phyloP scores from a whole-genome alignment of 1,284 basidiomycete species.

The Leccinum pachyderme region DNA sequence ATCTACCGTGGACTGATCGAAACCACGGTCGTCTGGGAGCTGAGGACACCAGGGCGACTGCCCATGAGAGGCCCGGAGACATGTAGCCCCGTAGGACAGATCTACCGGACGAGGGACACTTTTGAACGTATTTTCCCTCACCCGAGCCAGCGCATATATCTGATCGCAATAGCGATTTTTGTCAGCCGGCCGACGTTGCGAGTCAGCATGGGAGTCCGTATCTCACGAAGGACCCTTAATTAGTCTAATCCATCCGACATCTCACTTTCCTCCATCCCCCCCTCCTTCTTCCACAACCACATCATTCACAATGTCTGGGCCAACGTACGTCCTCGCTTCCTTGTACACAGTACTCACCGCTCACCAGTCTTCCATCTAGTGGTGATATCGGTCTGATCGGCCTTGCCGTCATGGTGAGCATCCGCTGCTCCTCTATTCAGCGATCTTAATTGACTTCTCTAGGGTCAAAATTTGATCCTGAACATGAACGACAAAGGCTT shows the following conservation, averaged over 20 bases:
- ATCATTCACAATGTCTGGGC: constrained; percentile 40
- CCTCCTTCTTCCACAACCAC: constrained; percentile 30
- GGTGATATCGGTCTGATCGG: constrained; percentile 93
- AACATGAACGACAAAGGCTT: constrained; percentile 99
- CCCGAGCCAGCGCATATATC: not conserved
- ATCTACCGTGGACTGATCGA: not conserved
- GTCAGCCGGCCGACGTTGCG: constrained; percentile 6
- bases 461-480: constrained; percentile 96
- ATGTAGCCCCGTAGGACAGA: constrained; percentile 9
- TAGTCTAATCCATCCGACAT: constrained; percentile 28
- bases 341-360: not conserved
- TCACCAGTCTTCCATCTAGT: constrained; percentile 39
- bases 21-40: not conserved
- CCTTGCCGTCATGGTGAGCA: constrained; percentile 90
- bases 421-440: constrained; percentile 14
- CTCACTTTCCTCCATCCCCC: constrained; percentile 2
- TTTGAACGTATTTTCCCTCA: constrained; percentile 15
- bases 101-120: constrained; percentile 1
- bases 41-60: not conserved
- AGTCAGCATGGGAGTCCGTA: constrained; percentile 18
- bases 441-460: constrained; percentile 13
- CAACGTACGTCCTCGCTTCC: constrained; percentile 37
- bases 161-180: not conserved
- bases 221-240: constrained; percentile 21
- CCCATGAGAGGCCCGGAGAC: not conserved